phyloP scores from a whole-genome alignment of 164 flowering plant genomes.

The Paratinospora sagittata region DNA sequence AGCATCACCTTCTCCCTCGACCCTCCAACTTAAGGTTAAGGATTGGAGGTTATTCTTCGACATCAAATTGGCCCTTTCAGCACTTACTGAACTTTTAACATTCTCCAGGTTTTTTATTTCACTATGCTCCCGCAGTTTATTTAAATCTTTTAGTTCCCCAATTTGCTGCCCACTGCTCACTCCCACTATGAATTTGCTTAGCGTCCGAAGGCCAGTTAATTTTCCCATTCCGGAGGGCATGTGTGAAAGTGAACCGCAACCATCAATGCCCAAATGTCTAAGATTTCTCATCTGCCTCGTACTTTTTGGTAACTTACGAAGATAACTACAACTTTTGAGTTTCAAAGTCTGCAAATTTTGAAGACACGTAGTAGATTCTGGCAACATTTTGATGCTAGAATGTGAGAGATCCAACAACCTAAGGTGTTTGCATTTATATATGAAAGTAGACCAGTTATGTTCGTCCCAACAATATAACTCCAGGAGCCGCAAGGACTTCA shows the following conservation, averaged over 20 bases:
- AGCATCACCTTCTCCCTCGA: too few relatives aligned
- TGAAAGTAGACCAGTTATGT: not conserved
- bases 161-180: too few relatives aligned
- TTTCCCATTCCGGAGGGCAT: not conserved
- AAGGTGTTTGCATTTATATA: not conserved
- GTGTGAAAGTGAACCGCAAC: not conserved
- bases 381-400: too few relatives aligned
- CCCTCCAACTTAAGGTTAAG: too few relatives aligned
- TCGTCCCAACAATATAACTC: not conserved
- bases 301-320: not conserved
- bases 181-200: too few relatives aligned
- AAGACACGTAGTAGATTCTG: not conserved
- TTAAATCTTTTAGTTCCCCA: too few relatives aligned
- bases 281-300: not conserved
- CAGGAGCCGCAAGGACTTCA: not conserved
- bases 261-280: not conserved
- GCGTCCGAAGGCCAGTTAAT: too few relatives aligned
- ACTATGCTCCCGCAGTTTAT: too few relatives aligned
- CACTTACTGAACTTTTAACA: too few relatives aligned
- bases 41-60: too few relatives aligned
- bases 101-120: too few relatives aligned
- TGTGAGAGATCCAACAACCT: not conserved
- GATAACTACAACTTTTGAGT: not conserved
- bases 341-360: conserved; percentile 8
- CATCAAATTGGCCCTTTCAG: too few relatives aligned